Conservation (phyloP, 306 rosid genomes). For the Dryas octopetala region DNA sequence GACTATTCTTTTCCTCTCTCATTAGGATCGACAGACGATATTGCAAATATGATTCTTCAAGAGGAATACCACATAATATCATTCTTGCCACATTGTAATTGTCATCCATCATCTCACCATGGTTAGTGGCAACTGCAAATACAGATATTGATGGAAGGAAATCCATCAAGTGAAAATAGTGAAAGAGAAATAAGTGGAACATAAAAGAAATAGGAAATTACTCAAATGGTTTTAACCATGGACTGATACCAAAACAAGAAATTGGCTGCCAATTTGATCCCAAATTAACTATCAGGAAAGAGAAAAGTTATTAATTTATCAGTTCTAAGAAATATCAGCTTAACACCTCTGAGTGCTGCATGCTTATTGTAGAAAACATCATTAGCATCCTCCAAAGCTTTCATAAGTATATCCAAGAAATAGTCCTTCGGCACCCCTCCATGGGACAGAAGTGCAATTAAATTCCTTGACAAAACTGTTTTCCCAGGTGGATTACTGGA, state of each 20-base stretch:
- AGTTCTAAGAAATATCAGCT: slow-evolving; percentile 1
- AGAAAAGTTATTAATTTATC: neutral
- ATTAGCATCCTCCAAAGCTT: slow-evolving; percentile 42
- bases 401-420: slow-evolving; percentile 50
- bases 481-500: slow-evolving; percentile 56
- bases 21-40: slow-evolving; percentile 37
- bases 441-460: slow-evolving; percentile 66
- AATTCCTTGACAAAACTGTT: slow-evolving; percentile 47
- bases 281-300: neutral
- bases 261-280: neutral
- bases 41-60: slow-evolving; percentile 69
- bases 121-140: slow-evolving; percentile 47
- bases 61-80: slow-evolving; percentile 70
- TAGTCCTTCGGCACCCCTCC: slow-evolving; percentile 80
- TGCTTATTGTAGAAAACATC: slow-evolving; percentile 48
- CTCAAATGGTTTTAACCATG: neutral
- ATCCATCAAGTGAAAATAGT: neutral
- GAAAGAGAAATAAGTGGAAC: slow-evolving; percentile 9
- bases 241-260: neutral
- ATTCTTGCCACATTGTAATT: slow-evolving; percentile 44
- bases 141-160: slow-evolving; percentile 17
- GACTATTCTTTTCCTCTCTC: slow-evolving; percentile 44
- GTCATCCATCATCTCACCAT: slow-evolving; percentile 57
- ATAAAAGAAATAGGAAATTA: neutral
- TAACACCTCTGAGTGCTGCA: slow-evolving; percentile 60